A percentile compares a stretch with the other conserved stretches of the same genome.
Evolutionary conservation across 2,329 filamentous ascomycete species (phyloP).

Genomic region (Fusarium brevicatenulatum): DNA sequence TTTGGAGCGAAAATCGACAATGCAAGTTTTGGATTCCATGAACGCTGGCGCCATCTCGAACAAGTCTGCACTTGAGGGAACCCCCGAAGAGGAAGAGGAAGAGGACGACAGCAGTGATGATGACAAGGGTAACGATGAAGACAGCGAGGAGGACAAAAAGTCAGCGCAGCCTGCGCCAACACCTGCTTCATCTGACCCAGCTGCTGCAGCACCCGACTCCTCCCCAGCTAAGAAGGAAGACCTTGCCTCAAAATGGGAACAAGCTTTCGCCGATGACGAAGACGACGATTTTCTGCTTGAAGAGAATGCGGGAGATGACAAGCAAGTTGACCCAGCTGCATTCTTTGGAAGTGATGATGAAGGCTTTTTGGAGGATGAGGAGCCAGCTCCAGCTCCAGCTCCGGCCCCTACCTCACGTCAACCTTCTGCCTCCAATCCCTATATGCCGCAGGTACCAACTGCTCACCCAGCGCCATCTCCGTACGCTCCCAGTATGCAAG

Average conservation of each 20-base stretch:
- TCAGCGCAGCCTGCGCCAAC: constrained; percentile 16
- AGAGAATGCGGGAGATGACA: constrained; percentile 57
- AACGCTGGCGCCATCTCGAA: constrained; percentile 48
- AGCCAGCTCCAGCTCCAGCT: constrained; percentile 38
- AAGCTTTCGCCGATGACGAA: constrained; percentile 80
- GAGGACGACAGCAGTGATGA: background rate
- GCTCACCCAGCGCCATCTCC: constrained; percentile 32
- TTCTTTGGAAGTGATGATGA: constrained; percentile 87
- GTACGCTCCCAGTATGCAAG: constrained; percentile 36
- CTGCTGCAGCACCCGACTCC: constrained; percentile 37
- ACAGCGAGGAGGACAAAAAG: constrained; percentile 22
- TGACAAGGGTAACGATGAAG: background rate
- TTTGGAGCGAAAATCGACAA: constrained; percentile 76
- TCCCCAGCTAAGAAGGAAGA: constrained; percentile 63
- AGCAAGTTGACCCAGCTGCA: constrained; percentile 67
- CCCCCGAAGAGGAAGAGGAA: constrained; percentile 37
- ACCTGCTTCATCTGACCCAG: constrained; percentile 35
- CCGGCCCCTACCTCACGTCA: constrained; percentile 15
- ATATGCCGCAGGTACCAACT: constrained; percentile 40
- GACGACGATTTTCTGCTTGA: constrained; percentile 73
- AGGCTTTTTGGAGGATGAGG: constrained; percentile 78
- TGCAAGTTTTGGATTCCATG: constrained; percentile 69
- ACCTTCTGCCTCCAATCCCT: constrained; percentile 38
- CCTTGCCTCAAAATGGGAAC: constrained; percentile 83
- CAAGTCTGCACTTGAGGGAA: constrained; percentile 48